phyloP scores from a whole-genome alignment of 106 monocot genomes.

The Agapanthus africanus region DNA sequence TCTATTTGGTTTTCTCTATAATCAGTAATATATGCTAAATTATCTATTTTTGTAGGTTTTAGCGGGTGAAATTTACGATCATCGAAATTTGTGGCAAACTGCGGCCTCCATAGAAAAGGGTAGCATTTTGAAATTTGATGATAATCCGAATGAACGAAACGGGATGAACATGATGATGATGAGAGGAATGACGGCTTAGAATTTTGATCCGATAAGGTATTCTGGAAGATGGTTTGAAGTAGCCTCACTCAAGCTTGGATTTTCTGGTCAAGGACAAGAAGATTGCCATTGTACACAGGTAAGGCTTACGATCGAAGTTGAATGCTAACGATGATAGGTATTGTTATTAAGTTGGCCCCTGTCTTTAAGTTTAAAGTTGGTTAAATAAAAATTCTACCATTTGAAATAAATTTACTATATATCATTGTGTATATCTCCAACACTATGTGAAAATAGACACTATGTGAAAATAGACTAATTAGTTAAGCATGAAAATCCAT shows the following conservation, averaged over 20 bases:
- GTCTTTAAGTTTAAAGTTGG: no score
- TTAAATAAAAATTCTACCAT: no score
- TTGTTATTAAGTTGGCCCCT: no score
- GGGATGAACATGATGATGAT: slow-evolving; percentile 54
- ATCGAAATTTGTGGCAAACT: slow-evolving; percentile 34
- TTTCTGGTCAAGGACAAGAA: slow-evolving; percentile 89
- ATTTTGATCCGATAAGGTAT: slow-evolving; percentile 80
- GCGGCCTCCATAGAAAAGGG: slow-evolving; percentile 29
- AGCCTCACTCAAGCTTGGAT: slow-evolving; percentile 85
- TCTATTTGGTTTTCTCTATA: neutral
- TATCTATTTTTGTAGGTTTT: slow-evolving; percentile 43
- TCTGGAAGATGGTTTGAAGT: slow-evolving; percentile 98
- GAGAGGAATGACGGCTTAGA: slow-evolving; percentile 76
- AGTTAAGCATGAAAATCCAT: no score
- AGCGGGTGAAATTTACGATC: slow-evolving; percentile 32
- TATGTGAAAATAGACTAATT: no score
- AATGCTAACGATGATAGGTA: no score
- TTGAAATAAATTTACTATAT: no score
- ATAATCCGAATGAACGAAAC: slow-evolving; percentile 20
- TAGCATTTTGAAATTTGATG: slow-evolving; percentile 26
- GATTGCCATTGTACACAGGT: slow-evolving; percentile 97
- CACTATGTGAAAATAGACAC: no score
- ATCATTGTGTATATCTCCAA: no score
- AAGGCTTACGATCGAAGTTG: neutral
- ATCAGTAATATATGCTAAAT: neutral